Evolutionary conservation across 2,329 filamentous ascomycete species (phyloP).

Genomic region (Thyridium curvatum): DNA sequence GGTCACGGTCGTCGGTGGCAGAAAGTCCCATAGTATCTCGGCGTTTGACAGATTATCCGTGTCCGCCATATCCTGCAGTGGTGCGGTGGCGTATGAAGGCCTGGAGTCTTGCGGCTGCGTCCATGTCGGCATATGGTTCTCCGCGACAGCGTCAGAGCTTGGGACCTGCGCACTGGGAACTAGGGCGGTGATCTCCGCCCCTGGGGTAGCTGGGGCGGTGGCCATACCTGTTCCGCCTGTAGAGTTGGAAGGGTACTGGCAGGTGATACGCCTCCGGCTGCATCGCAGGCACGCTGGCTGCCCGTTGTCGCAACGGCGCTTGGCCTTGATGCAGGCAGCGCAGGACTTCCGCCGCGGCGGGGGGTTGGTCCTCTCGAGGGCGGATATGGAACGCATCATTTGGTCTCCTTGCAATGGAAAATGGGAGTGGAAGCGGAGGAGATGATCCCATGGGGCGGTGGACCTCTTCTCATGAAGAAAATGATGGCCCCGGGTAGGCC

Average conservation of each 20-base stretch:
- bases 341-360: slow-evolving; percentile 50
- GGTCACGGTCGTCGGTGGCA: background rate
- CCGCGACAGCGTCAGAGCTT: background rate
- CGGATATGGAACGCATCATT: slow-evolving; percentile 11
- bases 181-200: background rate
- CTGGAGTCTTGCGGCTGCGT: background rate
- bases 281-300: slow-evolving; percentile 48
- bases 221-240: background rate
- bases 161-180: background rate
- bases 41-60: background rate
- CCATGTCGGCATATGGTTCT: background rate
- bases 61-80: background rate
- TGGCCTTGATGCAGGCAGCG: slow-evolving; percentile 47
- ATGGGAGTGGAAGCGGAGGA: too few relatives aligned
- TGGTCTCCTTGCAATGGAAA: too few relatives aligned
- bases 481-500: too few relatives aligned
- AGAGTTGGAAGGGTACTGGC: slow-evolving; percentile 31
- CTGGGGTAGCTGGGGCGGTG: background rate
- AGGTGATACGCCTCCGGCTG: slow-evolving; percentile 36
- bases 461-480: too few relatives aligned
- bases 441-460: too few relatives aligned
- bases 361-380: slow-evolving; percentile 33
- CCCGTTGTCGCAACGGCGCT: slow-evolving; percentile 48
- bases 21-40: background rate
- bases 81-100: background rate